Percentiles rank a stretch among this genome's conserved stretches.
These are phyloP conservation scores for Linderniella brevidens DNA, from an alignment of 257 asterid species.

Conservation along the genomic window DNA sequence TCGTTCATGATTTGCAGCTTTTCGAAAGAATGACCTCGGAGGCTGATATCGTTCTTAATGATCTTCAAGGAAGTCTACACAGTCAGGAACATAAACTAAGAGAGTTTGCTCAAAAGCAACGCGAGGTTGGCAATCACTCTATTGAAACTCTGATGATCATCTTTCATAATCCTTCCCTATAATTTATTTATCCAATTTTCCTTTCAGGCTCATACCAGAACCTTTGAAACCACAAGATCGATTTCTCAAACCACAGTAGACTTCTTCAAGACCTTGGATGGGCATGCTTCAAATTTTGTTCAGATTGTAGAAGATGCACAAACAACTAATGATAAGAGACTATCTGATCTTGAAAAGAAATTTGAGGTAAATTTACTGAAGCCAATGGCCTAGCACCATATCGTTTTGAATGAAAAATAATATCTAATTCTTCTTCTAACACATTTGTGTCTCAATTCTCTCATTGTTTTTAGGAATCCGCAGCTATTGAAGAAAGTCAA, in stretches of 20 bases:
- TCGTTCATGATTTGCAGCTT: constrained; percentile 29
- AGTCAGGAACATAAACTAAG: constrained; percentile 58
- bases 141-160: neutral
- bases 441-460: too few species aligned
- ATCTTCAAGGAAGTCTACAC: constrained; percentile 73
- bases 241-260: constrained; percentile 46
- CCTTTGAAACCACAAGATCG: constrained; percentile 65
- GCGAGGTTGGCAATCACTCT: constrained; percentile 25
- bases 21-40: constrained; percentile 61
- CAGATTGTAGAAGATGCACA: constrained; percentile 79
- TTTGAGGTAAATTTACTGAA: constrained; percentile 50
- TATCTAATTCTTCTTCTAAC: constrained; percentile 2
- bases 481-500: constrained; percentile 81
- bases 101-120: constrained; percentile 65
- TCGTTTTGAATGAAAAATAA: constrained; percentile 6
- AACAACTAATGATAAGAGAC: constrained; percentile 39
- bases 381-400: constrained; percentile 7
- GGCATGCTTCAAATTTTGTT: constrained; percentile 61
- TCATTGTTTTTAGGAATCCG: constrained; percentile 52
- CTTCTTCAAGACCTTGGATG: constrained; percentile 61
- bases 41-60: constrained; percentile 72
- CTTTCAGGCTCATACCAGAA: constrained; percentile 78
- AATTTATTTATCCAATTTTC: constrained; percentile 3
- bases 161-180: neutral
- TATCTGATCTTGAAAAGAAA: constrained; percentile 73